Percentiles rank a stretch among this genome's conserved stretches.
Conservation (phyloP, 2,329 filamentous ascomycete species). For the Penicillium oxalicum region DNA sequence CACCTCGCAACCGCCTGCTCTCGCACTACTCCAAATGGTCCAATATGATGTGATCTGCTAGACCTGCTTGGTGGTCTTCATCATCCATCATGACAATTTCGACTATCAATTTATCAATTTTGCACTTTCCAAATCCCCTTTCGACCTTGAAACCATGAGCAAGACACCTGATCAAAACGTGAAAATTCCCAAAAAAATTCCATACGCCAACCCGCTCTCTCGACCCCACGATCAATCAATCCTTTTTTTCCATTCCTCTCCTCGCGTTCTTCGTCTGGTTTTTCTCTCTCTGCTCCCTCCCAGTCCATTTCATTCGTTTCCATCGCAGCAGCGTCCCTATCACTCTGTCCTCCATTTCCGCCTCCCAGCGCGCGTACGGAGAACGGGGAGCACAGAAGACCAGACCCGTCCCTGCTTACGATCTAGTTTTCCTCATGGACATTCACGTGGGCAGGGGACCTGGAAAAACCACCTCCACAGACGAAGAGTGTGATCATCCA, state of each 20-base stretch:
- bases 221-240: background rate
- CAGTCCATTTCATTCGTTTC: constrained; percentile 12
- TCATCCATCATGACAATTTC: background rate
- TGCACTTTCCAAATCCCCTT: background rate
- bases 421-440: too few species aligned
- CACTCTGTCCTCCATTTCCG: background rate
- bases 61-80: constrained; percentile 1
- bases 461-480: too few species aligned
- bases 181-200: background rate
- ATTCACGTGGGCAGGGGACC: too few species aligned
- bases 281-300: constrained; percentile 2
- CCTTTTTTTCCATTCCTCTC: background rate
- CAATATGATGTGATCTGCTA: background rate
- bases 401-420: too few species aligned
- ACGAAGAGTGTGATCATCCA: too few species aligned
- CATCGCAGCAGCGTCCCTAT: background rate
- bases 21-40: background rate
- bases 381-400: too few species aligned
- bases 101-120: background rate
- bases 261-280: constrained; percentile 4
- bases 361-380: too few species aligned
- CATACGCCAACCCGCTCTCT: background rate
- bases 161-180: background rate
- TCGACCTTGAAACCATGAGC: background rate
- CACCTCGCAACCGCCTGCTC: background rate